Evolutionary conservation across 768 basidiomycete genomes (phyloP), one percentile per base, ranked within the genome.

Genomic region (Trametes cinnabarina): DNA sequence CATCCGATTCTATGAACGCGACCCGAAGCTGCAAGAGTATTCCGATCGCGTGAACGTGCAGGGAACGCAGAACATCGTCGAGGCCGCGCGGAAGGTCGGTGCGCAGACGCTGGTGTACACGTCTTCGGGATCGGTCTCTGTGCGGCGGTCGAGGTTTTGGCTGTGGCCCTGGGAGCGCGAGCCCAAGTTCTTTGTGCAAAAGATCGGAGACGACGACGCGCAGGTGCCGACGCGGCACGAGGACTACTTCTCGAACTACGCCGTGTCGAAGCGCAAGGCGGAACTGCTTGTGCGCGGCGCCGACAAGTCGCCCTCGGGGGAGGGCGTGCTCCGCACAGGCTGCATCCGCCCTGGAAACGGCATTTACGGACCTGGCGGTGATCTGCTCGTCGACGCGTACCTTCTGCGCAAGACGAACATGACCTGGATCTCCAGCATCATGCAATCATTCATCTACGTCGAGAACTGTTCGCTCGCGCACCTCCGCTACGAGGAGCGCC

Each of bases 301-400:
- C 69, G 63, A 81, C 72, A 52, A 71, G 57, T 67, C 72, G n/a
- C 57, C 63, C 2, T 71, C 73, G 3, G 68, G 58, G 14, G 17
- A 66, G 73, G 4, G 78, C 78, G 65, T 74, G 12, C 68, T 91
- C 43, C 79, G 86, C 49, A 91, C 88, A 8, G 88, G 90, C 0
- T 86, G 82, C 60, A 76, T 92, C 41, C 82, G 90, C n/a, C 90
- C 90, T 3, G 88, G 89, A 0, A 90, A 90, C 58, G 88, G 86
- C 0, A 72, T 90, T 3, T 92, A 82, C 68, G 90, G 90, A 2
- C 84, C 88, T 1, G 82, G 88, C 35, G 89, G 88, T 4, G 90
- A 91, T 68, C 79, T 87, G 64, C 66, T 88, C 11, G 83, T 81
- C 50, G 87, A 81, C 3, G 79, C 82, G 19, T 88, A 85, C 67